Conservation (phyloP, 2,329 filamentous ascomycete species). For the Leptographium wingfieldii region DNA sequence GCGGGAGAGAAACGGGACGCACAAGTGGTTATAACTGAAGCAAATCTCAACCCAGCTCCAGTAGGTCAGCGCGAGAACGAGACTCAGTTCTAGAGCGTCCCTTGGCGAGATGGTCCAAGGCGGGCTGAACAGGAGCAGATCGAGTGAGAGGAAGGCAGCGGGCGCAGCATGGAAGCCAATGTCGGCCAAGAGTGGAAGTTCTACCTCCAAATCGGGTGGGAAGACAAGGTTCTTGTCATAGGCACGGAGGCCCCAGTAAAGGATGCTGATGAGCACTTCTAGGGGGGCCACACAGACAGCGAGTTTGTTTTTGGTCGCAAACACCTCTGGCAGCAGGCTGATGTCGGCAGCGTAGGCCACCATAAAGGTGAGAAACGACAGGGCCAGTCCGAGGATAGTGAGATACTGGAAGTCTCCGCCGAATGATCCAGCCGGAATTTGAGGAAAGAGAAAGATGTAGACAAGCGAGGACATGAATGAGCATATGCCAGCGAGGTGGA, state of each 20-base stretch:
- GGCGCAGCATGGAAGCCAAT: slow-evolving; percentile 53
- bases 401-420: slow-evolving; percentile 61
- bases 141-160: slow-evolving; percentile 48
- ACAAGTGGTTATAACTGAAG: slow-evolving; percentile 54
- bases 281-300: slow-evolving; percentile 54
- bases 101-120: slow-evolving; percentile 55
- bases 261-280: slow-evolving; percentile 55
- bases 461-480: slow-evolving; percentile 42
- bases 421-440: slow-evolving; percentile 42
- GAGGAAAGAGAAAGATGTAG: slow-evolving; percentile 37
- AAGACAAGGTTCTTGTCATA: slow-evolving; percentile 40
- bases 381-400: slow-evolving; percentile 57
- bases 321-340: slow-evolving; percentile 43
- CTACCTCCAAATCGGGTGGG: slow-evolving; percentile 42
- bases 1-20: slow-evolving; percentile 16
- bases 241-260: slow-evolving; percentile 59
- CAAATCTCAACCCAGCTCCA: slow-evolving; percentile 70
- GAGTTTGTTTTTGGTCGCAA: slow-evolving; percentile 54
- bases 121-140: slow-evolving; percentile 57
- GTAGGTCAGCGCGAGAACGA: slow-evolving; percentile 50
- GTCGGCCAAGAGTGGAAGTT: slow-evolving; percentile 44
- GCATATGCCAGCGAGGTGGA: slow-evolving; percentile 43
- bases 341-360: slow-evolving; percentile 53
- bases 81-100: slow-evolving; percentile 45
- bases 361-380: slow-evolving; percentile 48